Evolutionary conservation across 2,329 filamentous ascomycete species (phyloP), one percentile per base, ranked within the genome.

Genomic region (Podosphaera fusca): DNA sequence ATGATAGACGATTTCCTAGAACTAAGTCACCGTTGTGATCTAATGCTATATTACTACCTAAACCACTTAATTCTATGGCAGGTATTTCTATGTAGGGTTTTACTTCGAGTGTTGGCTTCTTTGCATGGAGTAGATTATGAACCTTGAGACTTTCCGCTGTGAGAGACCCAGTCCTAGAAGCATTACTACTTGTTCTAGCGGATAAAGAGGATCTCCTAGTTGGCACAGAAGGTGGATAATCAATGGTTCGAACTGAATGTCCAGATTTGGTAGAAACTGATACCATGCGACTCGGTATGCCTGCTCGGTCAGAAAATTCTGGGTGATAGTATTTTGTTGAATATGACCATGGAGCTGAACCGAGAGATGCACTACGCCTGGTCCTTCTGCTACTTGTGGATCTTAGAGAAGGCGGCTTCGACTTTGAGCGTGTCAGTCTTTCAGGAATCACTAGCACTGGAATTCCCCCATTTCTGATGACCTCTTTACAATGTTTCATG

Each of bases 401-500:
- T 57, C 78, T 74, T 14, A 81, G 68, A 1, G 79, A 81, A 3
- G 75, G 76, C 36, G 77, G 70, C 50, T 65, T 70, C 40, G 70
- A 72, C 6, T 74, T 75, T 9, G 72, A 68, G 29, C 66, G 67
- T 21, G 78, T 76, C 14, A 68, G 70, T 14, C 80, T 75, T 57
- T 77, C 75, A 5, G 80, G 80, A 55, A 83, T 75, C 29, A 83
- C 72, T 5, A 81, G 73, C 6, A 83, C 79, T 1, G 80, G 80
- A 8, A 83, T 79, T 2, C 71, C 78, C 6, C 79, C 80, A 56
- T 68, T 75, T 61, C 75, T 80, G 70, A 75, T 73, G 2, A 82
- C 69, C 36, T 81, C 77, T 14, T 75, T 73, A n/a, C 80, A 71
- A 3, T 77, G 76, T 62, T 72, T 78, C 6, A 70, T 70, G 60